Evolutionary conservation across 2,329 filamentous ascomycete species (phyloP).

Genomic region (Alternaria conjuncta): DNA sequence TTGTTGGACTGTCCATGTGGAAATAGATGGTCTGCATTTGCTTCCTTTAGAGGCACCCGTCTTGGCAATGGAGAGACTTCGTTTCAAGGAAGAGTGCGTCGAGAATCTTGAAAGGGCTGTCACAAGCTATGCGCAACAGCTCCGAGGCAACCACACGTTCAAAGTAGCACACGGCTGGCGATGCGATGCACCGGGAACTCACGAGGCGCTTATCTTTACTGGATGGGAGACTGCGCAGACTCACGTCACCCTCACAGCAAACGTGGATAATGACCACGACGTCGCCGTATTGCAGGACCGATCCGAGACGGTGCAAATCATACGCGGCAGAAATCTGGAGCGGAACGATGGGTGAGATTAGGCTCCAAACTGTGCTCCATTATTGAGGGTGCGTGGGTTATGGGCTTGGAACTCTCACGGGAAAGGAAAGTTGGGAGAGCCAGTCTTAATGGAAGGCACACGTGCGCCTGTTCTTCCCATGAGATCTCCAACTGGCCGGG

Average conservation of each 20-base stretch:
- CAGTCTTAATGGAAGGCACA: neutral
- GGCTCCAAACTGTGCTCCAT: neutral
- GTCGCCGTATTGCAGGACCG: conserved; percentile 7
- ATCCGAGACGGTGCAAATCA: conserved; percentile 21
- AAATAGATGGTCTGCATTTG: conserved; percentile 25
- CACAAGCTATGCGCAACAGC: conserved; percentile 17
- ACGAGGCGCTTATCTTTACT: conserved; percentile 33
- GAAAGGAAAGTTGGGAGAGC: neutral
- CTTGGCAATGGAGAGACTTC: conserved; percentile 30
- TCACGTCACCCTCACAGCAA: conserved; percentile 19
- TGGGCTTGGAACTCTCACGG: neutral
- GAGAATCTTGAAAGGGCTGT: conserved; percentile 21
- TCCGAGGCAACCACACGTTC: conserved; percentile 20
- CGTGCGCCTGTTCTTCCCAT: neutral
- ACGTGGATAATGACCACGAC: conserved; percentile 6
- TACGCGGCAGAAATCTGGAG: conserved; percentile 31
- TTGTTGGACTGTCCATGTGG: conserved; percentile 37
- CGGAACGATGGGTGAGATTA: conserved; percentile 3
- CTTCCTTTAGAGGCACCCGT: conserved; percentile 35
- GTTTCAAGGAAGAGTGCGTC: conserved; percentile 15
- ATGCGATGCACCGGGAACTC: conserved; percentile 28
- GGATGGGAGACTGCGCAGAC: conserved; percentile 27
- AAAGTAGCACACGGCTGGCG: conserved; percentile 33
- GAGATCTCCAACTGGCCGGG: neutral
- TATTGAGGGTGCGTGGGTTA: neutral